Evolutionary conservation across 805 yeast genomes (phyloP), one percentile per base, ranked within the genome.

Genomic region (Starmerella bombicola): DNA sequence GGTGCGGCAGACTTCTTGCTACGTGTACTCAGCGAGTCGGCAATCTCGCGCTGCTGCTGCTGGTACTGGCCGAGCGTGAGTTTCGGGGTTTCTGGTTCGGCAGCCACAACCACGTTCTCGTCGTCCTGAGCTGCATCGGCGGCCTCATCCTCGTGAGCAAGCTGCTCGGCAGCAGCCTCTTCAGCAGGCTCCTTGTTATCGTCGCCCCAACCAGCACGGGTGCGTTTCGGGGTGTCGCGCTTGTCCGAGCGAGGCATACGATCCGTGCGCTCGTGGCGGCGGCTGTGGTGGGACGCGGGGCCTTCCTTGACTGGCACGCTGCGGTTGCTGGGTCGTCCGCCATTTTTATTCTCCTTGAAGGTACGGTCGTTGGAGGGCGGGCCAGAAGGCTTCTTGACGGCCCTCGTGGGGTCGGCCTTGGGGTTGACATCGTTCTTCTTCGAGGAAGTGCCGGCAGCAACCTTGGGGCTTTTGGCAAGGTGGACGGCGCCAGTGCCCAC

Each of bases 301-400:
- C 74, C 76, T 49, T 66, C 68, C 36, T 63, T 62, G 25, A 52
- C 56, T 52, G 59, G 65, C 47, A 69, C 59, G 52, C 62, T 65
- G 55, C 63, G 66, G 69, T 72, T 66, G 64, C 72, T 72, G 47
- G 61, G 47, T 54, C 74, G 72, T 73, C 91, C 91, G 25, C 31
- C 34, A 35, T 31, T 20, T 60, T 65, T 60, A 70, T 74, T 77
- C 72, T 68, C 75, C 65, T 69, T 77, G 64, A 77, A 66, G 49
- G 93, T 94, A 55, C 84, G 93, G 59, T 84, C 94, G 71, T 83
- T 85, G 65, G 91, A 93, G 55, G 83, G 66, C 43, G 78, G 68
- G 37, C 53, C 53, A 13, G 53, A 43, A 45, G 48, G 41, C 63
- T 71, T 71, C 59, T 78, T 69, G 65, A 73, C 73, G 35, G 60